A percentile compares a stretch with the other conserved stretches of the same genome.
Conservation (phyloP, 192 early-diverging fungal species). For the Martensiomyces pterosporus region DNA sequence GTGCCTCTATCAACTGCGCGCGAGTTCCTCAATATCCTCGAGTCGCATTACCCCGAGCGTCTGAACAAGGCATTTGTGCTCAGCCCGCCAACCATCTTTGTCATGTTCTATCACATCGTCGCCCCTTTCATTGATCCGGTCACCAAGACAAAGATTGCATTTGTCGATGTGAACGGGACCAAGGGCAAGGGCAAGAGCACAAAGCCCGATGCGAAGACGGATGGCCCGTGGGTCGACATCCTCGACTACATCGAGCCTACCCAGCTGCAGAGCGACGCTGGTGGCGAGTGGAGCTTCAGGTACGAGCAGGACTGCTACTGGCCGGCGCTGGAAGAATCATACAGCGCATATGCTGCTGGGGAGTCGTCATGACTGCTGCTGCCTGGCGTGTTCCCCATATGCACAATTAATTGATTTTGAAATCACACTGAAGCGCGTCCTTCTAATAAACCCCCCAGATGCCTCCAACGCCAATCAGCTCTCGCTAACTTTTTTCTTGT, state of each 20-base stretch:
- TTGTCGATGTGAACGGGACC: constrained; percentile 62
- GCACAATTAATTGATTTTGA: too few species aligned
- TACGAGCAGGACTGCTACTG: constrained; percentile 68
- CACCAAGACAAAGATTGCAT: constrained; percentile 79
- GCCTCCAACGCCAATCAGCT: too few species aligned
- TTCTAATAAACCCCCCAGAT: too few species aligned
- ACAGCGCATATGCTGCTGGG: not conserved
- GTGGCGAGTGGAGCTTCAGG: constrained; percentile 64
- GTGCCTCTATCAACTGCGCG: constrained; percentile 66
- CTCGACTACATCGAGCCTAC: constrained; percentile 15
- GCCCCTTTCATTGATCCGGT: constrained; percentile 88
- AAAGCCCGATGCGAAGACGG: constrained; percentile 5
- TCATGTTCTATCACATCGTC: constrained; percentile 75
- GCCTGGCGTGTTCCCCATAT: too few species aligned
- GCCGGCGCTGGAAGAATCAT: constrained; percentile 40
- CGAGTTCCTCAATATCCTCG: constrained; percentile 74
- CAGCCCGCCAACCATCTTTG: constrained; percentile 81
- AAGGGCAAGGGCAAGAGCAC: constrained; percentile 38
- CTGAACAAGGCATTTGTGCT: constrained; percentile 63
- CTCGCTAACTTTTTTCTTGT: not conserved
- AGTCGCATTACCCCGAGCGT: constrained; percentile 85
- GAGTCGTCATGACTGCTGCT: too few species aligned
- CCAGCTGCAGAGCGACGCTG: constrained; percentile 61
- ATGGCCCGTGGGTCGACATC: constrained; percentile 34
- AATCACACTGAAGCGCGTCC: too few species aligned